Evolutionary conservation across 768 basidiomycete genomes (phyloP).

Genomic region (Psilocybe cubensis): DNA sequence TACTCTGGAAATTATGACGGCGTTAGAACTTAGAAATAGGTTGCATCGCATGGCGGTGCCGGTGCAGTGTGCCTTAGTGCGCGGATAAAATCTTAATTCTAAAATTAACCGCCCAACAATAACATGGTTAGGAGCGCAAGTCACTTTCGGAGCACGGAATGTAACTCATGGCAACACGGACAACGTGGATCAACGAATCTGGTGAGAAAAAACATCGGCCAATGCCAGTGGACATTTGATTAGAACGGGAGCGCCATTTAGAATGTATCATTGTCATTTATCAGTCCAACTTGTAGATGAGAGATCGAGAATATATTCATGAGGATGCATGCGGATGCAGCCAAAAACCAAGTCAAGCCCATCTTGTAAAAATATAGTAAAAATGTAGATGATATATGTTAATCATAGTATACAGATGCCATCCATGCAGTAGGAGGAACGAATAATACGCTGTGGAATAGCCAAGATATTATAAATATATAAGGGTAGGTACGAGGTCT

Average conservation of each 20-base stretch:
- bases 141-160: neutral
- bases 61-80: neutral
- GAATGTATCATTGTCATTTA: neutral
- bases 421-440: neutral
- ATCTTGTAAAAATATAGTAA: too few relatives aligned
- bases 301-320: too few relatives aligned
- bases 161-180: neutral
- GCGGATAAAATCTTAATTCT: neutral
- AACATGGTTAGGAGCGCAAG: neutral
- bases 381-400: neutral
- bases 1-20: too few relatives aligned
- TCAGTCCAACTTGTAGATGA: neutral
- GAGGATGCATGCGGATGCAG: too few relatives aligned
- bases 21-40: too few relatives aligned
- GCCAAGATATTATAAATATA: constrained; percentile 3
- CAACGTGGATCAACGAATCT: neutral
- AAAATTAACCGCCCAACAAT: neutral
- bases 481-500: neutral
- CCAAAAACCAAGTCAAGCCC: too few relatives aligned
- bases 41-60: neutral
- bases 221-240: neutral
- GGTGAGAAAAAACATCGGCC: neutral
- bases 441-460: neutral
- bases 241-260: neutral
- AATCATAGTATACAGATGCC: neutral